Percentiles rank a stretch among this genome's conserved stretches.
Conservation (phyloP, 2,329 filamentous ascomycete species). For the Podosphaera xanthii region DNA sequence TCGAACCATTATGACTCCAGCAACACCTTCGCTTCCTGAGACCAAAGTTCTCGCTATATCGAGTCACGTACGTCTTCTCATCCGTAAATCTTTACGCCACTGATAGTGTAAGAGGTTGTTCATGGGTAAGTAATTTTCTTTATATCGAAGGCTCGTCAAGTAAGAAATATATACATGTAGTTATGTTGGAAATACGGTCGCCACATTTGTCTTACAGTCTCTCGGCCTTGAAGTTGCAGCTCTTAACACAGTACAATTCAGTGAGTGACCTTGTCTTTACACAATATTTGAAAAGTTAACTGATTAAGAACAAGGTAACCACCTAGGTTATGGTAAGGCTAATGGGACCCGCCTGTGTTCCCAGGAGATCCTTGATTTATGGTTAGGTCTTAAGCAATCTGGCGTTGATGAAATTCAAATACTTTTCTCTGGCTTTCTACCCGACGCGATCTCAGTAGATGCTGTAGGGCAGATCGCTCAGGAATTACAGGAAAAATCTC, state of each 20-base stretch:
- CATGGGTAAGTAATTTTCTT: slow-evolving; percentile 39
- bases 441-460: slow-evolving; percentile 62
- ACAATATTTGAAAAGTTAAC: neutral
- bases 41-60: slow-evolving; percentile 64
- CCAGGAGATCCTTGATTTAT: slow-evolving; percentile 63
- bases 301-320: slow-evolving; percentile 45
- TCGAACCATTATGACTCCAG: neutral
- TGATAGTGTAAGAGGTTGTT: slow-evolving; percentile 33
- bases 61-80: slow-evolving; percentile 62
- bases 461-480: slow-evolving; percentile 66
- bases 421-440: slow-evolving; percentile 85
- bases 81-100: slow-evolving; percentile 4
- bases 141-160: neutral
- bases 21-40: slow-evolving; percentile 25
- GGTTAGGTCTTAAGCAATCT: slow-evolving; percentile 61
- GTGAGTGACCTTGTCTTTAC: slow-evolving; percentile 27
- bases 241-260: slow-evolving; percentile 93
- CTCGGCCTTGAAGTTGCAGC: slow-evolving; percentile 84
- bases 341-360: slow-evolving; percentile 67
- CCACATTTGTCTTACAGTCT: slow-evolving; percentile 80
- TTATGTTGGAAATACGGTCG: slow-evolving; percentile 96
- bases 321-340: slow-evolving; percentile 77
- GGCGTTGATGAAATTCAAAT: slow-evolving; percentile 79
- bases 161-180: slow-evolving; percentile 23
- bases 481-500: slow-evolving; percentile 48